Base-by-base conservation (phyloP, 108 stramenopile species). In the Epipyxis sp. region DNA sequence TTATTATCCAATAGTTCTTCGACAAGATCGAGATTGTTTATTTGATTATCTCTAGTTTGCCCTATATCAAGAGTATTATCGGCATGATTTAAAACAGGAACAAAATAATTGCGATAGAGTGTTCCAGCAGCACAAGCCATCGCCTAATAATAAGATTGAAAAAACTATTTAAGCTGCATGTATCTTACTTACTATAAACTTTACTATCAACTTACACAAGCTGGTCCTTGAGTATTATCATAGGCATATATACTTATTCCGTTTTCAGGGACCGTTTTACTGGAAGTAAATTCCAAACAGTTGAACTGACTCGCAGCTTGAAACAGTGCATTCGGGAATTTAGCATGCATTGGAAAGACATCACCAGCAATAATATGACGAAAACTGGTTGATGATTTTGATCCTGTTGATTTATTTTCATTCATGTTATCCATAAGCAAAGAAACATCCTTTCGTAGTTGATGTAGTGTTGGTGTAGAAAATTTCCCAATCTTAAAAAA, bases 231-330 rank as follows among this genome's bases (percentile, higher is more conserved):
- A 50, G 46, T 13, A 20, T 20, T 6, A 20, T 13, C 46, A 13
- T 6, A 50, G 20, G 46, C 46, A 50, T 50, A 50, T 6, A 13
- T 6, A 6, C 13, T 50, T 6, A 50, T 50, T 6, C 46, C 46
- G 46, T 50, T 20, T 20, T 50, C 46, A 13, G 46, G 46, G 6
- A 20, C 46, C 6, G 46, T 6, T 50, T 50, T 50, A 20, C 46
- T 50, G 46, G 46, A 20, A 20, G 46, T 6, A 50, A 50, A 50
- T 6, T 50, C 46, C 46, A 50, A 50, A 20, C 46, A 50, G 46
- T 50, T 50, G 20, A 50, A 50, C 20, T 50, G 46, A 20, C 46
- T 50, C 1, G 88, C 88, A 0, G 77, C 88, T 57, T 89, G 88
- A 40, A 89, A 79, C 6, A 39, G 34, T 20, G 71, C 72, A 13